phyloP scores from a whole-genome alignment of 192 early-diverging fungal genomes.

The Entophlyctis helioformis region DNA sequence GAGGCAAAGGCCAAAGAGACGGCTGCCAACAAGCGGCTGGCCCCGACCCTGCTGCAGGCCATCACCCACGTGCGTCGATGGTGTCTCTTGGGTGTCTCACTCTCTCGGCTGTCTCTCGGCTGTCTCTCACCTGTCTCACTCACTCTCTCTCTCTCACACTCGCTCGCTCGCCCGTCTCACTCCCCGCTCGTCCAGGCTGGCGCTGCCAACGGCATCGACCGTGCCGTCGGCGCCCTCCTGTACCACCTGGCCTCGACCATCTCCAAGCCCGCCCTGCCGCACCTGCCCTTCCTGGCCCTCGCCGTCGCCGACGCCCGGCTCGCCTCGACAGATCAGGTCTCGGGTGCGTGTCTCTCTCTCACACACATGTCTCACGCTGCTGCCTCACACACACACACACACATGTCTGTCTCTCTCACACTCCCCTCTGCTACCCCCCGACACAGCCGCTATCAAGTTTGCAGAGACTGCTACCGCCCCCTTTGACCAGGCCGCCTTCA shows the following conservation, averaged over 20 bases:
- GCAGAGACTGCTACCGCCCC: constrained; percentile 40
- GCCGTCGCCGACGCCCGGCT: constrained; percentile 59
- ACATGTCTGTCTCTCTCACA: not conserved
- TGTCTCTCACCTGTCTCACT: too few relatives aligned
- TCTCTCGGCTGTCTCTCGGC: too few relatives aligned
- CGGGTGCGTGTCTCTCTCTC: constrained; percentile 47
- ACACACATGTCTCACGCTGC: too few relatives aligned
- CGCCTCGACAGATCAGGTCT: constrained; percentile 71
- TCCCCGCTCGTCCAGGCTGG: not conserved
- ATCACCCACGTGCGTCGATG: constrained; percentile 48
- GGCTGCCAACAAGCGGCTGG: constrained; percentile 90
- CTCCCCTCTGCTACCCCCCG: not conserved
- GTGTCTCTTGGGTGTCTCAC: too few relatives aligned
- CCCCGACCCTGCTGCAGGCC: constrained; percentile 57
- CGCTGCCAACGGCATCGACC: constrained; percentile 5
- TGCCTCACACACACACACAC: too few relatives aligned
- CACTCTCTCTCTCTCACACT: too few relatives aligned
- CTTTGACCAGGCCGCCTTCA: constrained; percentile 61
- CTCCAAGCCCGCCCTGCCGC: constrained; percentile 58
- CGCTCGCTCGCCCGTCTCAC: too few relatives aligned
- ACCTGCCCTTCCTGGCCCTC: constrained; percentile 68
- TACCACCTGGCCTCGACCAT: constrained; percentile 82
- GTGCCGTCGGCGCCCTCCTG: constrained; percentile 55
- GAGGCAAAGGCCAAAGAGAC: constrained; percentile 91
- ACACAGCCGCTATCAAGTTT: constrained; percentile 82